A percentile compares a stretch with the other conserved stretches of the same genome.
Evolutionary conservation across 257 asterid genomes (phyloP).

Genomic region (Jasminum sambac): DNA sequence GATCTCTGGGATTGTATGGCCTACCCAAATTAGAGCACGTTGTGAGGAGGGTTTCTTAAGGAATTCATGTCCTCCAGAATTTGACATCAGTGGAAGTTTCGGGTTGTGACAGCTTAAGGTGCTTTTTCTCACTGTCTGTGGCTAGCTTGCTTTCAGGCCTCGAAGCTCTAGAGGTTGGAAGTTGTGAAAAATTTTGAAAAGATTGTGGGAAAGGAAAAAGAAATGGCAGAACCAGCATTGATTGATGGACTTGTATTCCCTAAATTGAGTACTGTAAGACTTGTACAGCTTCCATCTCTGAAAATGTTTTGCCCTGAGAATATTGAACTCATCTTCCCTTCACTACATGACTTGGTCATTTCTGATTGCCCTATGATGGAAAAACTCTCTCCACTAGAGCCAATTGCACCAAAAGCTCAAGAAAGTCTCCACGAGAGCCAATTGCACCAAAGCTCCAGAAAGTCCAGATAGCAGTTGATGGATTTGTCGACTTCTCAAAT

Average conservation of each 20-base stretch:
- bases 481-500: too few species aligned
- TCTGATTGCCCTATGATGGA: neutral
- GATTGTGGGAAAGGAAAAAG: slow-evolving; percentile 2
- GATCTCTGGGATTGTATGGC: neutral
- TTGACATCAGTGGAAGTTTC: neutral
- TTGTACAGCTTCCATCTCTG: neutral
- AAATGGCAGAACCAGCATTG: neutral
- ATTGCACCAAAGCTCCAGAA: slow-evolving; percentile 13
- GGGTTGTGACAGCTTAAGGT: neutral
- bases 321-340: slow-evolving; percentile 2
- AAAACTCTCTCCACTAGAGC: neutral
- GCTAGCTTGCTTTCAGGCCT: slow-evolving; percentile 10
- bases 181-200: neutral
- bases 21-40: slow-evolving; percentile 11
- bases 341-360: slow-evolving; percentile 5
- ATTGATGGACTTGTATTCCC: slow-evolving; percentile 1
- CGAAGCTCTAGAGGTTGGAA: neutral
- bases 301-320: neutral
- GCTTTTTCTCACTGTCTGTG: neutral
- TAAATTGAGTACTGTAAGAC: neutral
- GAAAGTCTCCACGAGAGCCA: too few species aligned
- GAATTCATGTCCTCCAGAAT: slow-evolving; percentile 1
- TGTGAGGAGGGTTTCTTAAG: slow-evolving; percentile 1
- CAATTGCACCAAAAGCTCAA: neutral
- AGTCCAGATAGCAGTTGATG: too few species aligned